Conservation (phyloP, 2,329 filamentous ascomycete genomes). For the Pseudogymnoascus sp. region DNA sequence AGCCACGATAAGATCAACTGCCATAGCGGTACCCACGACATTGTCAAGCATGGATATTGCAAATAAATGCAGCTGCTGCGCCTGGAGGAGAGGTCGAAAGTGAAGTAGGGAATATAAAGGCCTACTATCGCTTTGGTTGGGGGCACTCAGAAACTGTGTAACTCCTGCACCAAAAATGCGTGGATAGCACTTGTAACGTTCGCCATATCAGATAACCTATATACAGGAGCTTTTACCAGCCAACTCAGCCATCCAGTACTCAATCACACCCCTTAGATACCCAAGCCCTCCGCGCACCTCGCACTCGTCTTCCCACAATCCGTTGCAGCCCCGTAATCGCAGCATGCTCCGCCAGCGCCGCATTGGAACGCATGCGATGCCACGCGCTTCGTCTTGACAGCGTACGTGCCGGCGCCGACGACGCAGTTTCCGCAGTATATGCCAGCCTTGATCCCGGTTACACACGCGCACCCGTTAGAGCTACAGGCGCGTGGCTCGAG, state of each 20-base stretch:
- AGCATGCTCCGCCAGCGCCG: constrained; percentile 18
- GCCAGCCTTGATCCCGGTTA: constrained; percentile 16
- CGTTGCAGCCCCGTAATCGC: background rate
- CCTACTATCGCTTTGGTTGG: background rate
- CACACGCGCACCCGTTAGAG: constrained; percentile 19
- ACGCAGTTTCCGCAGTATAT: constrained; percentile 21
- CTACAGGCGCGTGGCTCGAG: constrained; percentile 15
- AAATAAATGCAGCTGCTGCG: background rate
- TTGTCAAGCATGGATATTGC: background rate
- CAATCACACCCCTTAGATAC: background rate
- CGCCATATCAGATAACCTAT: background rate
- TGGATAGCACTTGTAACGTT: background rate
- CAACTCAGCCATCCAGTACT: background rate
- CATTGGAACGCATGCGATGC: constrained; percentile 19
- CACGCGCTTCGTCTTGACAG: constrained; percentile 20
- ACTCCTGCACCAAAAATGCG: background rate
- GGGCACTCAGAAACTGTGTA: background rate
- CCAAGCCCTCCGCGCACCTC: background rate
- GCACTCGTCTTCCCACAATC: background rate
- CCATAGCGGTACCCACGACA: background rate
- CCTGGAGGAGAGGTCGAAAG: background rate
- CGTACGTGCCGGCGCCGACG: constrained; percentile 18
- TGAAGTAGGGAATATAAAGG: background rate
- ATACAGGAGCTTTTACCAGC: background rate
- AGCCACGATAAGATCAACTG: background rate